Evolutionary conservation across 768 basidiomycete species (phyloP).

Genomic region (Lentinus brumalis): DNA sequence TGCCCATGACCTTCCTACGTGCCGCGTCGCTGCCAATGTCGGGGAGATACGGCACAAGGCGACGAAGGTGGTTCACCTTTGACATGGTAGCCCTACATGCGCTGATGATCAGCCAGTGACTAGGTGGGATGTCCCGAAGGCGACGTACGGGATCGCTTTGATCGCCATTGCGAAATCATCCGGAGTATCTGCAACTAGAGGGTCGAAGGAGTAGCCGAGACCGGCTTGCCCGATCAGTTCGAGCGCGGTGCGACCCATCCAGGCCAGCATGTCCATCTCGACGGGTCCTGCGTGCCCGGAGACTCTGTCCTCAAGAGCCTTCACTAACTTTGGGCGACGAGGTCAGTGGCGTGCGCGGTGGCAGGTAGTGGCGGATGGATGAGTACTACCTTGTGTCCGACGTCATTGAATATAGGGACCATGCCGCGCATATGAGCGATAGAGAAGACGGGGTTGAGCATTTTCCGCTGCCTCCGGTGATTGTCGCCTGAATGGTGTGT

Average conservation of each 20-base stretch:
- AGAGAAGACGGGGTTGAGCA: constrained; percentile 35
- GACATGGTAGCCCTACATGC: too few relatives aligned
- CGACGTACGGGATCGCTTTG: constrained; percentile 31
- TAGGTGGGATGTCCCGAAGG: background rate
- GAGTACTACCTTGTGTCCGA: constrained; percentile 19
- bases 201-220: constrained; percentile 41
- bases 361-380: too few relatives aligned
- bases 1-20: background rate
- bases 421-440: constrained; percentile 28
- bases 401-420: constrained; percentile 29
- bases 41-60: too few relatives aligned
- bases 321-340: constrained; percentile 13
- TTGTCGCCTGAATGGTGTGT: constrained; percentile 24
- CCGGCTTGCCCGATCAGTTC: constrained; percentile 49
- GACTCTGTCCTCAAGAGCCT: constrained; percentile 16
- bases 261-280: constrained; percentile 26
- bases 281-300: background rate
- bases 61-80: too few relatives aligned
- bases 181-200: constrained; percentile 33
- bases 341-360: constrained; percentile 13
- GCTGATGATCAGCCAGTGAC: too few relatives aligned
- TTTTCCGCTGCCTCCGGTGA: constrained; percentile 34
- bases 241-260: constrained; percentile 30
- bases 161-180: constrained; percentile 10
- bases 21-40: too few relatives aligned